A percentile compares a stretch with the other conserved stretches of the same genome.
phyloP scores from a whole-genome alignment of 345 rosid genomes.

The Salix brachista region DNA sequence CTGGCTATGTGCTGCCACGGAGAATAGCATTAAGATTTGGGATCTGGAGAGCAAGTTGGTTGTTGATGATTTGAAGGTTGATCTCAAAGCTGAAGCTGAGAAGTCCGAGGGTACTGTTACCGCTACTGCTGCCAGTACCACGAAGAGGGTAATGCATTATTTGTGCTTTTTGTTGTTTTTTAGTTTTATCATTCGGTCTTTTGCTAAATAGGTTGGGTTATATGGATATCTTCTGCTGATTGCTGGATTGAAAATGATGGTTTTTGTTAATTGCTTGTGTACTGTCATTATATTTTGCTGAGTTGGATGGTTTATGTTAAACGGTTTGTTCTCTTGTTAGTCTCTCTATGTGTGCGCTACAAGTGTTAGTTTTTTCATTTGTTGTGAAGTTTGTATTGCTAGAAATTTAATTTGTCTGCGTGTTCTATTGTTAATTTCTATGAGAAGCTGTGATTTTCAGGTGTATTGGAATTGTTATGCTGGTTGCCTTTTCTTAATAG shows the following conservation, averaged over 20 bases:
- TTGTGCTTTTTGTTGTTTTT: not conserved
- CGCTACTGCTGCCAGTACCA: constrained; percentile 30
- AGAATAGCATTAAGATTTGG: constrained; percentile 93
- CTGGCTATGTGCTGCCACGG: constrained; percentile 98
- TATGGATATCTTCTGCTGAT: not conserved
- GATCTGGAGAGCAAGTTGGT: constrained; percentile 94
- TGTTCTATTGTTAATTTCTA: not conserved
- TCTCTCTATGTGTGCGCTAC: too few relatives aligned
- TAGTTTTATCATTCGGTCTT: not conserved
- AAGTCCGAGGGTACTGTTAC: constrained; percentile 54
- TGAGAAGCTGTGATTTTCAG: not conserved
- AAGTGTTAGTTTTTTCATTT: not conserved
- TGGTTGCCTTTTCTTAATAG: not conserved
- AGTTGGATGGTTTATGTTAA: not conserved
- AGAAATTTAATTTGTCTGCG: not conserved
- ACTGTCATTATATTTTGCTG: not conserved
- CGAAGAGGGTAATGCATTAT: constrained; percentile 55
- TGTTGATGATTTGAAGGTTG: constrained; percentile 96
- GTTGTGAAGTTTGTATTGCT: too few relatives aligned
- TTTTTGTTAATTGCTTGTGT: too few relatives aligned
- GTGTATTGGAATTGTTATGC: not conserved
- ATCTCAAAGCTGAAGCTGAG: constrained; percentile 93
- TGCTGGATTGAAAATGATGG: too few relatives aligned
- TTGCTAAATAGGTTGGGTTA: not conserved
- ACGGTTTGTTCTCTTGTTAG: too few relatives aligned